A percentile compares a stretch with the other conserved stretches of the same genome.
Evolutionary conservation across 1,284 basidiomycete genomes (phyloP).

Genomic region (Ganoderma meredithae): DNA sequence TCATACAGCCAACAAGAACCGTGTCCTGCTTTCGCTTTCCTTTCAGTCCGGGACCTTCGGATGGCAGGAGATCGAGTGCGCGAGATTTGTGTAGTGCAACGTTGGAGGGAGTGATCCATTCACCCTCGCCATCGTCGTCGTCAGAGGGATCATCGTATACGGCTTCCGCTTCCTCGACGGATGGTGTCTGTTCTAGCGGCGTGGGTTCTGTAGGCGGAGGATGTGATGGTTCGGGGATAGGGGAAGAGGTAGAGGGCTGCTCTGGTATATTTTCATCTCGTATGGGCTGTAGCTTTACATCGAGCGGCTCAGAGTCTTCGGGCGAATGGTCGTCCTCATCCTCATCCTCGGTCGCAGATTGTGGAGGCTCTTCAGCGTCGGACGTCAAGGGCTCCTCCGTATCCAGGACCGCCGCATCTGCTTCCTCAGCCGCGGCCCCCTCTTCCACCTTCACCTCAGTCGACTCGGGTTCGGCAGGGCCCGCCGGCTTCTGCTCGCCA

Average conservation of each 20-base stretch:
- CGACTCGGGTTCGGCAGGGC: background rate
- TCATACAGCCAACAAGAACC: constrained; percentile 89
- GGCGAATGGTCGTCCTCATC: constrained; percentile 17
- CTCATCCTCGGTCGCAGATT: constrained; percentile 26
- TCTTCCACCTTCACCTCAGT: constrained; percentile 10
- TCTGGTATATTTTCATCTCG: constrained; percentile 23
- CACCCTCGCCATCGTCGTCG: constrained; percentile 86
- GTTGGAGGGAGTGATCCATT: constrained; percentile 97
- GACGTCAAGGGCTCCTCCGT: constrained; percentile 27
- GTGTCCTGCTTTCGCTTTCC: constrained; percentile 50
- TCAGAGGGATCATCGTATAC: constrained; percentile 80
- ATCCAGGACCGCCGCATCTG: background rate
- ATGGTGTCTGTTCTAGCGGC: constrained; percentile 16
- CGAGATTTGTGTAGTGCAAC: constrained; percentile 89
- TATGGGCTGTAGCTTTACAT: constrained; percentile 55
- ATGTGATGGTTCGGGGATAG: constrained; percentile 12
- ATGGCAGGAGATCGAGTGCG: constrained; percentile 82
- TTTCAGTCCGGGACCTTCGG: constrained; percentile 45
- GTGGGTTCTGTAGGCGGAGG: constrained; percentile 23
- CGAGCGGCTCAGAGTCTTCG: constrained; percentile 45
- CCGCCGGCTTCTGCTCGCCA: background rate
- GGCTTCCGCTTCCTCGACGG: constrained; percentile 33
- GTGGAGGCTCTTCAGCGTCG: constrained; percentile 31
- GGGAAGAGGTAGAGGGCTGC: constrained; percentile 10
- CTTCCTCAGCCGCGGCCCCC: background rate